Evolutionary conservation across 768 basidiomycete genomes (phyloP).

Genomic region (Xerocomellus amylosporus): DNA sequence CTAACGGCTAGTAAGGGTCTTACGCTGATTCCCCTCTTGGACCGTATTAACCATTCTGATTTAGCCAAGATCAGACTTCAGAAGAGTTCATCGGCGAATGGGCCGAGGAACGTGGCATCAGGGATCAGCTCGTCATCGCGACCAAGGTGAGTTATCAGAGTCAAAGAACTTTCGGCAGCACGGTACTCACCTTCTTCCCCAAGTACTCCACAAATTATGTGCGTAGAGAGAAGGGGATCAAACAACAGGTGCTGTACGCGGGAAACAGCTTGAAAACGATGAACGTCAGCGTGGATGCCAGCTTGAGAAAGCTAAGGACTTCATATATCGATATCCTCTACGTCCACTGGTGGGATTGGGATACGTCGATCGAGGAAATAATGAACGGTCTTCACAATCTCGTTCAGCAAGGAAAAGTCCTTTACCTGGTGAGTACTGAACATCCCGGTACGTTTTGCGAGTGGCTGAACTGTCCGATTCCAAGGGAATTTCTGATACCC

Average conservation of each 20-base stretch:
- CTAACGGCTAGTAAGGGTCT: constrained; percentile 41
- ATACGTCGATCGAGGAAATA: constrained; percentile 43
- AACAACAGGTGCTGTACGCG: constrained; percentile 26
- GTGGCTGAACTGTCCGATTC: neutral
- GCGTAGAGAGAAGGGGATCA: constrained; percentile 9
- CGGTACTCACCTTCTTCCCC: constrained; percentile 1
- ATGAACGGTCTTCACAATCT: constrained; percentile 44
- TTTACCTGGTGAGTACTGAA: constrained; percentile 34
- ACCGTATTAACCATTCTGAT: neutral
- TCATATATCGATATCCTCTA: constrained; percentile 57
- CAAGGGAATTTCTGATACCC: constrained; percentile 38
- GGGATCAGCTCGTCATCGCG: constrained; percentile 46
- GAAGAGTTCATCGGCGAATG: constrained; percentile 50
- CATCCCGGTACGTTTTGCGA: no score
- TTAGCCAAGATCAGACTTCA: constrained; percentile 38
- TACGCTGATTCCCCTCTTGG: neutral
- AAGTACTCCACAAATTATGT: constrained; percentile 21
- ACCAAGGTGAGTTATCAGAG: constrained; percentile 31
- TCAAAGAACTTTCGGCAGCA: no score
- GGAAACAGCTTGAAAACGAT: constrained; percentile 40
- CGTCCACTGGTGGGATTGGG: constrained; percentile 52
- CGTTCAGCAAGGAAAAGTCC: constrained; percentile 43
- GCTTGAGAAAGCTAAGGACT: constrained; percentile 51
- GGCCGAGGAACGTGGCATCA: constrained; percentile 39
- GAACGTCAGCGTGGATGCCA: constrained; percentile 29